Percentiles rank a stretch among this genome's conserved stretches.
phyloP scores from a whole-genome alignment of 2,329 filamentous ascomycete genomes.

The Gnomoniopsis smithogilvyi region DNA sequence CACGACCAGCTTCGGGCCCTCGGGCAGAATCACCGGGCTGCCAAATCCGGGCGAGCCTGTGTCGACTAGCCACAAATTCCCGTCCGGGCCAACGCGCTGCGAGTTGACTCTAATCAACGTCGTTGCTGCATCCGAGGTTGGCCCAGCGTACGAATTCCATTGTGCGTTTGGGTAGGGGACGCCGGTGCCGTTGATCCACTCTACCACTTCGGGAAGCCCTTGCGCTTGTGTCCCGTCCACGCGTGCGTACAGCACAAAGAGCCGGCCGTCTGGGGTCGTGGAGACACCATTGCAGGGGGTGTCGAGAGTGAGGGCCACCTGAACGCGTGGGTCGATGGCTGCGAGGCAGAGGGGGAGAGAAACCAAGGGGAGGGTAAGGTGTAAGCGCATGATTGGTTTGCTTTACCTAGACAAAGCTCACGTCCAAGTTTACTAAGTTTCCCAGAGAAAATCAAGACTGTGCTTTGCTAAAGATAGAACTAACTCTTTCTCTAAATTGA shows the following conservation, averaged over 20 bases:
- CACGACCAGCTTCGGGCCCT: conserved; percentile 15
- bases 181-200: conserved; percentile 15
- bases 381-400: not conserved
- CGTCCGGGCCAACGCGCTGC: conserved; percentile 4
- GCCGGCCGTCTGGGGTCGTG: conserved; percentile 8
- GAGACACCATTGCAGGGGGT: conserved; percentile 15
- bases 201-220: conserved; percentile 13
- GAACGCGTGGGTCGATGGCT: conserved; percentile 5
- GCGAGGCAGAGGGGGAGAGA: not conserved
- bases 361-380: not conserved
- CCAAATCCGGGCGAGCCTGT: conserved; percentile 14
- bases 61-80: conserved; percentile 15
- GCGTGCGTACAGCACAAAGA: conserved; percentile 16
- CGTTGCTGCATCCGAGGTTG: not conserved
- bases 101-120: conserved; percentile 11
- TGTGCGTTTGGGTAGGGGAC: conserved; percentile 7
- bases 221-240: conserved; percentile 15
- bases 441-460: too few species aligned
- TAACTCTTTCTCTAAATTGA: too few species aligned
- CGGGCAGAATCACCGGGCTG: conserved; percentile 7
- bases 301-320: conserved; percentile 10
- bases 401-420: too few species aligned
- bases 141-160: conserved; percentile 14
- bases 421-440: too few species aligned
- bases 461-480: too few species aligned